Percentiles rank a stretch among this genome's conserved stretches.
These are phyloP conservation scores for Meripilus lineatus DNA, from an alignment of 1,284 basidiomycete species.

Conservation along the genomic window DNA sequence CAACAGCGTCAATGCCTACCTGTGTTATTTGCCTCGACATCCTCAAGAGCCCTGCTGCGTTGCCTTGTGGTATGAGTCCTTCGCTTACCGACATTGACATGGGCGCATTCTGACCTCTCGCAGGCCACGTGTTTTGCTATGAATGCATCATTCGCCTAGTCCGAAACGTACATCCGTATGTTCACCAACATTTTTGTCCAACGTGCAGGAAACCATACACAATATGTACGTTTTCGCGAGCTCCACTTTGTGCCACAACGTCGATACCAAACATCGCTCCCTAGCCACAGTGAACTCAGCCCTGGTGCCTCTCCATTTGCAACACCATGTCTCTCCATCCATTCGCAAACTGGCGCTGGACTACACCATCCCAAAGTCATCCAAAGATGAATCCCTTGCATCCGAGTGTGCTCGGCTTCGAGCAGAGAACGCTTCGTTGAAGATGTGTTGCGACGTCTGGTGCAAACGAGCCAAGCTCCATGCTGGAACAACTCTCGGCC, in stretches of 20 bases:
- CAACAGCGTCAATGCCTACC: conserved; percentile 28
- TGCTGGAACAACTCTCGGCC: conserved; percentile 47
- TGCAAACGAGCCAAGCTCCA: conserved; percentile 53
- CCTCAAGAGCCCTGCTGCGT: conserved; percentile 46
- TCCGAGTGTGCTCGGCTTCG: conserved; percentile 41
- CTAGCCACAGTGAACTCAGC: conserved; percentile 42
- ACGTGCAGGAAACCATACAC: conserved; percentile 46
- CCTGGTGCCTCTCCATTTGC: conserved; percentile 44
- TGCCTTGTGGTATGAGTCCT: conserved; percentile 49
- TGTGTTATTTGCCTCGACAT: conserved; percentile 52
- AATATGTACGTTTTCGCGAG: conserved; percentile 27
- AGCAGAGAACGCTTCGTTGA: conserved; percentile 47
- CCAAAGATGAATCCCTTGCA: conserved; percentile 12
- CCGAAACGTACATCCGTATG: conserved; percentile 39
- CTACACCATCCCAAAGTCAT: conserved; percentile 17
- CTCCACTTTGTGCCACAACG: conserved; percentile 4
- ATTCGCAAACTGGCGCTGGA: conserved; percentile 48
- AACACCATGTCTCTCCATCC: conserved; percentile 43
- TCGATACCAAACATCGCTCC: neutral
- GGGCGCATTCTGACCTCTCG: neutral
- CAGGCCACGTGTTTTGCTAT: conserved; percentile 58
- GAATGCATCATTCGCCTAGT: conserved; percentile 46
- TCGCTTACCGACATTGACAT: neutral
- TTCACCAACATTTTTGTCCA: conserved; percentile 46
- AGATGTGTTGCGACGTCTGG: conserved; percentile 46